Percentiles rank a stretch among this genome's conserved stretches.
Conservation (phyloP, 345 rosid genomes). For the Gossypium arboreum region DNA sequence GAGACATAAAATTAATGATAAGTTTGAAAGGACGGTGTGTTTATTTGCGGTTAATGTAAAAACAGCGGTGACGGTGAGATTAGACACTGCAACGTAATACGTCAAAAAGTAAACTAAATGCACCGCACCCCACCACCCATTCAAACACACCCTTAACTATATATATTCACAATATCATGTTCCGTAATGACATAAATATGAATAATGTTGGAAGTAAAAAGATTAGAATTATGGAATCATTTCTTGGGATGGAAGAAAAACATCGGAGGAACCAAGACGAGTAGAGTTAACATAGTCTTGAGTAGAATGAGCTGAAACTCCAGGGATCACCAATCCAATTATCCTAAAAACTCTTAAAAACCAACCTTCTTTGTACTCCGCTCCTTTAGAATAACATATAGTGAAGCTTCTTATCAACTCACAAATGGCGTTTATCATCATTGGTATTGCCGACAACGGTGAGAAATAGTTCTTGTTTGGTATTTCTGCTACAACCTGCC, state of each 20-base stretch:
- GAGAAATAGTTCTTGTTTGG: conserved; percentile 15
- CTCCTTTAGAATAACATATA: conserved; percentile 24
- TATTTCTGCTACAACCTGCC: conserved; percentile 5
- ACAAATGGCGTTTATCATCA: conserved; percentile 4
- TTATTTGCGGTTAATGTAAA: too few species aligned
- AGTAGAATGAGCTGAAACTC: conserved; percentile 36
- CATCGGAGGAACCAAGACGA: conserved; percentile 17
- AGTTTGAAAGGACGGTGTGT: too few species aligned
- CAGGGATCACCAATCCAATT: conserved; percentile 34
- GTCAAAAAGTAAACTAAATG: background rate
- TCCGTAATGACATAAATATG: too few species aligned
- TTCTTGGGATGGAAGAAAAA: conserved; percentile 22
- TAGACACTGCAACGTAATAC: too few species aligned
- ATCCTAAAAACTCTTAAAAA: conserved; percentile 28
- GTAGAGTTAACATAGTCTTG: conserved; percentile 50
- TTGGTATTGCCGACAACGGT: background rate
- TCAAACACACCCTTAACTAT: too few species aligned
- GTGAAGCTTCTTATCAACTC: conserved; percentile 16
- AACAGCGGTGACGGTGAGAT: too few species aligned
- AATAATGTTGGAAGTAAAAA: background rate
- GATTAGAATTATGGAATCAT: background rate
- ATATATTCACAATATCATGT: too few species aligned
- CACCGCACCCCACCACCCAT: too few species aligned
- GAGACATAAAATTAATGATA: background rate
- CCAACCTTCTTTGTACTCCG: conserved; percentile 41